Conservation (phyloP, 805 yeast genomes). For the Pichia pseudocactophila region DNA sequence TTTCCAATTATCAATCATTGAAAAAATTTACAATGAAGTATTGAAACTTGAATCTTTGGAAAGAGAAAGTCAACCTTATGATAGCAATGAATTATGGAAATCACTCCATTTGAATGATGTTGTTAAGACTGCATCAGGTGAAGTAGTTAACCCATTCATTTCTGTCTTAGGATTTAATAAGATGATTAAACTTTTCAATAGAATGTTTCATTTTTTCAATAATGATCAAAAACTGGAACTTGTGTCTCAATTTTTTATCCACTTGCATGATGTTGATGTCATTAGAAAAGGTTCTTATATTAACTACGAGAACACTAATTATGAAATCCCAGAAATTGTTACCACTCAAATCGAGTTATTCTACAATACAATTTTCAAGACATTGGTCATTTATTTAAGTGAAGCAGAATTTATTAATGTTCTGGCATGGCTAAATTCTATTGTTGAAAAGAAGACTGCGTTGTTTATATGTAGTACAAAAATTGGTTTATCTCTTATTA, state of each 20-base stretch:
- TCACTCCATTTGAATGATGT: slow-evolving; percentile 66
- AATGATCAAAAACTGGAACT: slow-evolving; percentile 70
- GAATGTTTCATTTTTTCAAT: slow-evolving; percentile 75
- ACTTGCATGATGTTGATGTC: slow-evolving; percentile 71
- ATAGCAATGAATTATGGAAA: slow-evolving; percentile 57
- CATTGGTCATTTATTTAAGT: slow-evolving; percentile 72
- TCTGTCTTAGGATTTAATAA: slow-evolving; percentile 77
- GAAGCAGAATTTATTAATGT: slow-evolving; percentile 76
- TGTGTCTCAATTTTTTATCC: slow-evolving; percentile 69
- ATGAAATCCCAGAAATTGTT: slow-evolving; percentile 44
- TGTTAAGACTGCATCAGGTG: slow-evolving; percentile 36
- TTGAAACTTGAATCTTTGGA: slow-evolving; percentile 71
- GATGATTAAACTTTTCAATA: slow-evolving; percentile 80
- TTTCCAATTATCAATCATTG: slow-evolving; percentile 59
- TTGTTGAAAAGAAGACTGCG: slow-evolving; percentile 63
- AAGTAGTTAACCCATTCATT: slow-evolving; percentile 69
- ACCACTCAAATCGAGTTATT: slow-evolving; percentile 63
- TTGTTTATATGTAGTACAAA: slow-evolving; percentile 61
- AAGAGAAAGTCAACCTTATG: slow-evolving; percentile 44
- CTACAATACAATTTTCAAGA: slow-evolving; percentile 73
- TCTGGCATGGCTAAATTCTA: slow-evolving; percentile 60
- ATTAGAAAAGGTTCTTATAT: slow-evolving; percentile 73
- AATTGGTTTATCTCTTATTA: slow-evolving; percentile 77
- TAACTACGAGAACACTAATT: slow-evolving; percentile 36
- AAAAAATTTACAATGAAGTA: slow-evolving; percentile 67